These are phyloP conservation scores for Calonectria multiphialidica DNA, from an alignment of 2,329 filamentous ascomycete genomes.

Conservation along the genomic window DNA sequence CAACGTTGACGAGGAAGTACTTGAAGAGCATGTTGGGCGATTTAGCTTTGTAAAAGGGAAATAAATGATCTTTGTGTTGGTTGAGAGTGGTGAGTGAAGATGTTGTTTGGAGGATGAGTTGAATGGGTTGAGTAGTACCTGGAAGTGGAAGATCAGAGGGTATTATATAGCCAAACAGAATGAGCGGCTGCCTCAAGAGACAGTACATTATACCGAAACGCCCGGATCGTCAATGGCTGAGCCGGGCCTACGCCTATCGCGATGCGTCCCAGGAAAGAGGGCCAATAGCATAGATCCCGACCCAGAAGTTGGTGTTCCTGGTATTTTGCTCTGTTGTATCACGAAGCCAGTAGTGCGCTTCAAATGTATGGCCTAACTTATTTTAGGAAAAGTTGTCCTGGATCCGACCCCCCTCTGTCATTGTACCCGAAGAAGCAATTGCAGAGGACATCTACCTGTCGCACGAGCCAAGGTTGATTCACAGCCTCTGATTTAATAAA, in stretches of 20 bases:
- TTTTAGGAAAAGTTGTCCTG: no score
- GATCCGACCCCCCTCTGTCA: not conserved
- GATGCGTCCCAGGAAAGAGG: not conserved
- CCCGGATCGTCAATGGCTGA: not conserved
- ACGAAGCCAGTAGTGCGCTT: not conserved
- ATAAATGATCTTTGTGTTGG: no score
- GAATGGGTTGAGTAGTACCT: not conserved
- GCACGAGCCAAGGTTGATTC: not conserved
- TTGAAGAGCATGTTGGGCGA: slow-evolving; percentile 39
- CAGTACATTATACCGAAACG: not conserved
- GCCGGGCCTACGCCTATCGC: not conserved
- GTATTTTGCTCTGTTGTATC: not conserved
- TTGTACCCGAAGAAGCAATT: not conserved
- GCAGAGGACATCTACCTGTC: not conserved
- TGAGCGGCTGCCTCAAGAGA: not conserved
- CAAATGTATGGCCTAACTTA: not conserved
- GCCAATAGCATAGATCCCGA: not conserved
- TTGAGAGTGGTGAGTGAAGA: not conserved
- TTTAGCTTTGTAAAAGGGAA: not conserved
- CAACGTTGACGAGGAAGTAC: slow-evolving; percentile 33
- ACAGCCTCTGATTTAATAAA: no score
- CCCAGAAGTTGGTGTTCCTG: not conserved
- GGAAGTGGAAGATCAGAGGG: not conserved
- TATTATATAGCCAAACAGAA: not conserved
- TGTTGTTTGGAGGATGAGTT: not conserved